Percentiles rank a stretch among this genome's conserved stretches.
Evolutionary conservation across 352 stramenopile species (phyloP).

Genomic region (Aphanomyces euteiches): DNA sequence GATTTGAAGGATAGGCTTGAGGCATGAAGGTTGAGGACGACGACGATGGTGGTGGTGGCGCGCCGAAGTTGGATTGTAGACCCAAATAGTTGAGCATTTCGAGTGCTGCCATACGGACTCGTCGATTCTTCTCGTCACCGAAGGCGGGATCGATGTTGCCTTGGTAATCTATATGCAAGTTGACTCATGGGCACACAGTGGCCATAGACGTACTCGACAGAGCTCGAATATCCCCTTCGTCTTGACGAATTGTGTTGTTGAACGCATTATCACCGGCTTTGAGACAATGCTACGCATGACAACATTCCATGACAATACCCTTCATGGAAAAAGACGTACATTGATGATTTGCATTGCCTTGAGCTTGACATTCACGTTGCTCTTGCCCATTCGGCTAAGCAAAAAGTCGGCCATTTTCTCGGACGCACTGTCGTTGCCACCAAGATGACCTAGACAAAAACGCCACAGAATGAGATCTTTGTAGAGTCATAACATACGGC

Average conservation of each 20-base stretch:
- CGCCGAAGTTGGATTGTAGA: not conserved
- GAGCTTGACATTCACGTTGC: slow-evolving; percentile 80
- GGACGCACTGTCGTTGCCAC: slow-evolving; percentile 41
- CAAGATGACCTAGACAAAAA: slow-evolving; percentile 45
- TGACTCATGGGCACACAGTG: not conserved
- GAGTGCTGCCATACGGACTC: slow-evolving; percentile 67
- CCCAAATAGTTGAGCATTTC: slow-evolving; percentile 19
- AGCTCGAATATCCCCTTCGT: slow-evolving; percentile 60
- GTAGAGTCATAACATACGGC: slow-evolving; percentile 39
- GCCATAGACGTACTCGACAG: slow-evolving; percentile 59
- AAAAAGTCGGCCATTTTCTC: slow-evolving; percentile 81
- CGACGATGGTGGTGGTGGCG: not conserved
- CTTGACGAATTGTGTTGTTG: slow-evolving; percentile 52
- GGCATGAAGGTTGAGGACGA: not conserved
- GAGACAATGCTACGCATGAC: slow-evolving; percentile 57
- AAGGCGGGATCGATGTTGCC: slow-evolving; percentile 69
- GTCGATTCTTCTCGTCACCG: slow-evolving; percentile 78
- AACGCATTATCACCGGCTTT: slow-evolving; percentile 65
- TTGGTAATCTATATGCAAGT: slow-evolving; percentile 54
- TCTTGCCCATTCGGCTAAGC: slow-evolving; percentile 67
- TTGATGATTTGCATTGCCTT: slow-evolving; percentile 84
- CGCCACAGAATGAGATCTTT: not conserved
- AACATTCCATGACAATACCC: slow-evolving; percentile 21
- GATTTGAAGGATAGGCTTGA: not conserved
- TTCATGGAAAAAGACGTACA: slow-evolving; percentile 37